A percentile compares a stretch with the other conserved stretches of the same genome.
Evolutionary conservation across 805 yeast genomes (phyloP).

Genomic region (Kodamaea restingae): DNA sequence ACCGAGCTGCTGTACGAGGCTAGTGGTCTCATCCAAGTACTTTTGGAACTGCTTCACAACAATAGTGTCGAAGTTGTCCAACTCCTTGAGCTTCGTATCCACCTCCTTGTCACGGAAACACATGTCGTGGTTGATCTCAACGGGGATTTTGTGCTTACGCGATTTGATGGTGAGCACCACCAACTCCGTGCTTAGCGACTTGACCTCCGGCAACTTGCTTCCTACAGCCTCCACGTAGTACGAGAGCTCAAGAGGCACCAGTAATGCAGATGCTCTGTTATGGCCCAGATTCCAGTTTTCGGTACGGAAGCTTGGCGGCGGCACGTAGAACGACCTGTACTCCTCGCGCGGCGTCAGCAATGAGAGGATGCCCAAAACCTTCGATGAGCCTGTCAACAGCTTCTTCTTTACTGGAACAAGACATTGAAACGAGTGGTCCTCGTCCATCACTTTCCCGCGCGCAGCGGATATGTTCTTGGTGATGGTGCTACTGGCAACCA

Average conservation of each 20-base stretch:
- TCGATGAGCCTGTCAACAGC: slow-evolving; percentile 28
- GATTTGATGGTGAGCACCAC: slow-evolving; percentile 34
- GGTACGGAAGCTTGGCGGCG: slow-evolving; percentile 28
- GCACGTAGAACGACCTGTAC: slow-evolving; percentile 27
- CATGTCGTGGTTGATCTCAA: slow-evolving; percentile 39
- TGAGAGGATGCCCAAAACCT: slow-evolving; percentile 29
- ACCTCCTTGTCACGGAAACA: slow-evolving; percentile 33
- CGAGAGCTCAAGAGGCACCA: slow-evolving; percentile 31
- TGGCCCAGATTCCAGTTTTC: slow-evolving; percentile 6
- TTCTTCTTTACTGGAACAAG: slow-evolving; percentile 31
- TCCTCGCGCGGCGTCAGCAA: slow-evolving; percentile 33
- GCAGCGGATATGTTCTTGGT: slow-evolving; percentile 13
- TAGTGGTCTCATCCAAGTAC: slow-evolving; percentile 22
- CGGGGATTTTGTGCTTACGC: slow-evolving; percentile 33
- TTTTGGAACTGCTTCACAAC: slow-evolving; percentile 31
- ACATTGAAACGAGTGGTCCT: slow-evolving; percentile 28
- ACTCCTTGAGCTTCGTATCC: slow-evolving; percentile 21
- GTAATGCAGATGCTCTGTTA: slow-evolving; percentile 16
- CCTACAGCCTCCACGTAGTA: slow-evolving; percentile 16
- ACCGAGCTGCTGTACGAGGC: slow-evolving; percentile 33
- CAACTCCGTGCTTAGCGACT: slow-evolving; percentile 30
- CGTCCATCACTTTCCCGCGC: slow-evolving; percentile 15
- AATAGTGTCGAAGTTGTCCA: slow-evolving; percentile 29
- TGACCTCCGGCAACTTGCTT: slow-evolving; percentile 30
- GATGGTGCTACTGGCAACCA: slow-evolving; percentile 19